Evolutionary conservation across 768 basidiomycete species (phyloP), one percentile per base, ranked within the genome.

Genomic region (Kwoniella dendrophila): DNA sequence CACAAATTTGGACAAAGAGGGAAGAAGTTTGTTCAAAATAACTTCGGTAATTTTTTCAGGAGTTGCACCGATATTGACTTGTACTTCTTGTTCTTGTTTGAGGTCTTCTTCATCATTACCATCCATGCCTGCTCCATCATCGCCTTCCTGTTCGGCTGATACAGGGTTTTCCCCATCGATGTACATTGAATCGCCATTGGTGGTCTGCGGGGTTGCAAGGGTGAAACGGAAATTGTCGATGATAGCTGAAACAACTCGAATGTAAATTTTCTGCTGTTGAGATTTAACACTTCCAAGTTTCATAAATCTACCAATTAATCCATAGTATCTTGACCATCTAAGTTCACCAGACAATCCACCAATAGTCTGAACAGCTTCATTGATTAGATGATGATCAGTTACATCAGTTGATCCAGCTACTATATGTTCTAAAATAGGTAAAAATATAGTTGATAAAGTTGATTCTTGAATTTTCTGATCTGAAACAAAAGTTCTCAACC

Each of bases 181-280:
- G 2, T 68, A 62, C 55, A 59, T 55, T 3, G 63, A 64, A 7
- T 66, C 84, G 50, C 88, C 86, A 86, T 94, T 88, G 16, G 38
- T 38, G 14, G 7, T 16, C 20, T 2, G n/a, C 24, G 34, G 18
- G 1, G 24, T 27, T n/a, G 32, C 50, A 6, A 71, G 53, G 1
- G 87, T 83, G 72, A 98, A 98, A 72, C 90, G 89, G 82, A 98
- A 99, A 71, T 87, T 87, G 72, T 95, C 90, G 53, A 99, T 82
- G 6, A 97, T 80, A 0, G 90, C 82, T 0, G 96, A 90, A 24
- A 97, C 82, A 0, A 89, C 83, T 32, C 96, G 86, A n/a, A 96
- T 84, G 74, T 88, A 90, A 11, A 90, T 84, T 44, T 89, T 87
- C 67, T 93, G 88, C 2, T 86, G 84, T 18, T 83, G 83, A 51